Evolutionary conservation across 2,329 filamentous ascomycete genomes (phyloP).

Genomic region (Penicillium fuscoglaucum): DNA sequence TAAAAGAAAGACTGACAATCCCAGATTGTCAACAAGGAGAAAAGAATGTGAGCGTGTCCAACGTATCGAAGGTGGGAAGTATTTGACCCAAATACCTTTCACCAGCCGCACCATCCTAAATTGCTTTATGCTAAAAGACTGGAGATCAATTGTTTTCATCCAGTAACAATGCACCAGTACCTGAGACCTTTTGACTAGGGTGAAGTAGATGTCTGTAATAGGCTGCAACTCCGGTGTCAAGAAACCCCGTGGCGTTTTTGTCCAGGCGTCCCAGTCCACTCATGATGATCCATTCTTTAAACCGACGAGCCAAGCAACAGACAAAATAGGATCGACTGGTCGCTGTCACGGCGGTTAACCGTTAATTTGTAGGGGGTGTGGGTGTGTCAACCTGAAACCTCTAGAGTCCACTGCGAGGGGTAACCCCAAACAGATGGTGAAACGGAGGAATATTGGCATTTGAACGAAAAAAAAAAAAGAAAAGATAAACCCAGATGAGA

Average conservation of each 20-base stretch:
- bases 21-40: conserved; percentile 25
- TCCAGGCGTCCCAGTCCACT: conserved; percentile 1
- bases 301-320: background rate
- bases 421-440: conserved; percentile 3
- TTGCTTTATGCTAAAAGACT: background rate
- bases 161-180: conserved; percentile 1
- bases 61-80: conserved; percentile 12
- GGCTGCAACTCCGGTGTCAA: background rate
- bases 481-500: background rate
- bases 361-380: background rate
- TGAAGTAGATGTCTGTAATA: background rate
- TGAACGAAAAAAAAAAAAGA: background rate
- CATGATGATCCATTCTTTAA: conserved; percentile 11
- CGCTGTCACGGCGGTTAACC: conserved; percentile 5
- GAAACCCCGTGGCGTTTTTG: conserved; percentile 1
- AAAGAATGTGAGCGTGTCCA: conserved; percentile 22
- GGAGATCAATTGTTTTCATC: conserved; percentile 3
- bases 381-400: conserved; percentile 9
- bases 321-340: conserved; percentile 1
- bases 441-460: background rate
- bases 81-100: conserved; percentile 17
- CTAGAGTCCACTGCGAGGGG: background rate
- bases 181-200: background rate
- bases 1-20: conserved; percentile 24
- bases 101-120: background rate